A percentile compares a stretch with the other conserved stretches of the same genome.
Evolutionary conservation across 2,329 filamentous ascomycete genomes (phyloP).

Genomic region (Emericellopsis atlantica): DNA sequence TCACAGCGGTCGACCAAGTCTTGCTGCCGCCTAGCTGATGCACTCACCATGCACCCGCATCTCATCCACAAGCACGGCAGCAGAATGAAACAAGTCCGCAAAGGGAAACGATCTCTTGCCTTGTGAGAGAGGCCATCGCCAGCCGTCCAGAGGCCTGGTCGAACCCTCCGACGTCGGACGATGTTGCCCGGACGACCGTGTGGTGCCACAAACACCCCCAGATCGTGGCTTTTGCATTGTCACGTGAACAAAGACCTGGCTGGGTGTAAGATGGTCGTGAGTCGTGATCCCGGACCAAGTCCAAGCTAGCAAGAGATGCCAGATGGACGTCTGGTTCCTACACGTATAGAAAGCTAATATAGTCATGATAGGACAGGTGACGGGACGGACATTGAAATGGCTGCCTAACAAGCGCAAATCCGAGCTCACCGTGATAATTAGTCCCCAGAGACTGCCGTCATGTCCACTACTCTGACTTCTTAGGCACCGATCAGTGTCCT

Average conservation of each 20-base stretch:
- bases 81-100: slow-evolving; percentile 44
- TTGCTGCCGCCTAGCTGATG: slow-evolving; percentile 21
- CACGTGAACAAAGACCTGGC: slow-evolving; percentile 40
- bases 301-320: slow-evolving; percentile 29
- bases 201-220: slow-evolving; percentile 40
- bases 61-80: slow-evolving; percentile 53
- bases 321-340: slow-evolving; percentile 17
- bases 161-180: background rate
- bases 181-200: slow-evolving; percentile 29
- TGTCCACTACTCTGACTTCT: too few species aligned
- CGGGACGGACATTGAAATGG: background rate
- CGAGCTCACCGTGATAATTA: background rate
- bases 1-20: slow-evolving; percentile 44
- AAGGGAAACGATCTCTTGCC: slow-evolving; percentile 34
- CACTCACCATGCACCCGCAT: slow-evolving; percentile 34
- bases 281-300: slow-evolving; percentile 33
- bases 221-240: slow-evolving; percentile 42
- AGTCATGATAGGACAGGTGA: background rate
- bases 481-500: background rate
- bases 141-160: slow-evolving; percentile 37
- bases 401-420: background rate
- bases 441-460: too few species aligned
- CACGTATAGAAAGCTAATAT: background rate
- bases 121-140: slow-evolving; percentile 30
- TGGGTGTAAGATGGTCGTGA: slow-evolving; percentile 41